These are phyloP conservation scores for Luvunga scandens DNA, from an alignment of 345 rosid species.

Conservation along the genomic window DNA sequence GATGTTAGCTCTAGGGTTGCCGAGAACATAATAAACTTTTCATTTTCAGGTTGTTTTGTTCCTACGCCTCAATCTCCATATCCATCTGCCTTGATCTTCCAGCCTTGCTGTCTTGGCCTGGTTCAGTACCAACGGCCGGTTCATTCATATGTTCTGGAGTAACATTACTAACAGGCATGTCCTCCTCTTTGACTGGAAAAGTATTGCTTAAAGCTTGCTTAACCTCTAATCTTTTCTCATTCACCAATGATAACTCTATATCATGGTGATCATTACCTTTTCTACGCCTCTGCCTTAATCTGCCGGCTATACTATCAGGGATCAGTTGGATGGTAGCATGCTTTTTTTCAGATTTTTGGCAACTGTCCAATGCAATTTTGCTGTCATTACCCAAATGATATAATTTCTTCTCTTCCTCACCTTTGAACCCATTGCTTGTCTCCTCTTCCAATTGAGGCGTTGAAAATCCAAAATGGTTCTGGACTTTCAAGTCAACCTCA, in stretches of 20 bases:
- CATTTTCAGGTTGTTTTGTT: slow-evolving; percentile 15
- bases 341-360: slow-evolving; percentile 20
- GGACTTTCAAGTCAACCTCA: slow-evolving; percentile 9
- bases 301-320: slow-evolving; percentile 43
- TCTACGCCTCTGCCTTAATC: slow-evolving; percentile 42
- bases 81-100: slow-evolving; percentile 17
- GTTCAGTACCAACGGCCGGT: slow-evolving; percentile 6
- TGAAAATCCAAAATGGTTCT: not conserved
- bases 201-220: not conserved
- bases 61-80: slow-evolving; percentile 25
- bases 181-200: slow-evolving; percentile 1
- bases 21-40: not conserved
- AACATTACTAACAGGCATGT: not conserved
- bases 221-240: not conserved
- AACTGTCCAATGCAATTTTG: not conserved
- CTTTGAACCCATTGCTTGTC: slow-evolving; percentile 6
- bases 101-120: slow-evolving; percentile 15
- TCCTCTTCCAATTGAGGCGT: slow-evolving; percentile 14
- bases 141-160: slow-evolving; percentile 7
- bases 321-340: slow-evolving; percentile 25
- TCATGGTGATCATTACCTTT: slow-evolving; percentile 6
- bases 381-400: not conserved
- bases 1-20: not conserved
- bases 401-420: slow-evolving; percentile 20
- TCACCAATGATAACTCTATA: not conserved